Conservation (phyloP, 1,139 yeast species). For the Debaryomyces sp. region DNA sequence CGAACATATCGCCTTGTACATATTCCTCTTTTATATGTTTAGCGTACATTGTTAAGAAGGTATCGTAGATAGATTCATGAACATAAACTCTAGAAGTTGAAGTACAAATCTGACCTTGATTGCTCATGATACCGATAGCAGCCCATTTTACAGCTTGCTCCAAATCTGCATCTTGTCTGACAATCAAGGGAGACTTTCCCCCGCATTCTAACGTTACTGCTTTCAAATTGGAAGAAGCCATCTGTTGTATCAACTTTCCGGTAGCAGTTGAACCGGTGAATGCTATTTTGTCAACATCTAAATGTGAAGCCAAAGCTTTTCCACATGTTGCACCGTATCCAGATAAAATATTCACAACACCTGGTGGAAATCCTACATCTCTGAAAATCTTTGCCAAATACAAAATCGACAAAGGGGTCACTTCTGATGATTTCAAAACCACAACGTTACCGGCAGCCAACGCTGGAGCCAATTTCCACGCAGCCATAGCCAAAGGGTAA, state of each 20-base stretch:
- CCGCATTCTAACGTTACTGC: slow-evolving; percentile 89
- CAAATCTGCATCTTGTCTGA: slow-evolving; percentile 74
- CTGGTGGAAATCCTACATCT: slow-evolving; percentile 74
- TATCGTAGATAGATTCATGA: slow-evolving; percentile 45
- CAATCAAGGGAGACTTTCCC: slow-evolving; percentile 80
- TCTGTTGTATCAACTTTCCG: slow-evolving; percentile 59
- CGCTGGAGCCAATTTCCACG: slow-evolving; percentile 66
- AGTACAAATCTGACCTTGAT: slow-evolving; percentile 59
- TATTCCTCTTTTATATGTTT: slow-evolving; percentile 43
- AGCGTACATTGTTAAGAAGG: slow-evolving; percentile 50
- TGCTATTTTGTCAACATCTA: slow-evolving; percentile 63
- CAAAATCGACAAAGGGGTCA: slow-evolving; percentile 64
- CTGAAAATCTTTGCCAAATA: slow-evolving; percentile 55
- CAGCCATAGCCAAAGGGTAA: slow-evolving; percentile 61
- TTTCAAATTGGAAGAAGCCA: slow-evolving; percentile 63
- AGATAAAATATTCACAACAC: slow-evolving; percentile 64
- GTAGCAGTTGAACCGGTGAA: slow-evolving; percentile 67
- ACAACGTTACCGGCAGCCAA: slow-evolving; percentile 71
- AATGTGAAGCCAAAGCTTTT: slow-evolving; percentile 57
- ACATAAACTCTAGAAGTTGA: slow-evolving; percentile 50
- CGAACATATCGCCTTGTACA: slow-evolving; percentile 62
- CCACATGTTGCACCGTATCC: slow-evolving; percentile 62
- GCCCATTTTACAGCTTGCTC: slow-evolving; percentile 85
- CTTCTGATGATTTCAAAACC: slow-evolving; percentile 67
- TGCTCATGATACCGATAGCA: slow-evolving; percentile 79